These are phyloP conservation scores for Coccinonectria pachysandricola DNA, from an alignment of 2,329 filamentous ascomycete genomes.

Conservation along the genomic window DNA sequence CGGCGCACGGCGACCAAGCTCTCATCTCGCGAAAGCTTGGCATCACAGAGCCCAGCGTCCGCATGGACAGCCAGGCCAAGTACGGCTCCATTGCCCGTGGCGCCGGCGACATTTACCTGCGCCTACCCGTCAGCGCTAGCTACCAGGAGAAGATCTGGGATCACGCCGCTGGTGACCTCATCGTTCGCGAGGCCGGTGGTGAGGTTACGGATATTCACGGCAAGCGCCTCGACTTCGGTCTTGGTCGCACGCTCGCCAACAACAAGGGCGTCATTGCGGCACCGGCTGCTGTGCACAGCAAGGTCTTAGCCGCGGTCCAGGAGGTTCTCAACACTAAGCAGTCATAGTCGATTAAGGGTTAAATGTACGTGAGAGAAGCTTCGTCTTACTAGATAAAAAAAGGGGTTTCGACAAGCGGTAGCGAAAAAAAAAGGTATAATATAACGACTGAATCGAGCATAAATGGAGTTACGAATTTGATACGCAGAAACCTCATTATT, in stretches of 20 bases:
- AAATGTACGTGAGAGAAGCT: too few species aligned
- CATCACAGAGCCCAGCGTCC: conserved; percentile 79
- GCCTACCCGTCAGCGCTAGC: conserved; percentile 71
- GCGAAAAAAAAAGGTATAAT: conserved; percentile 1
- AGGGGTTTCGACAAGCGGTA: too few species aligned
- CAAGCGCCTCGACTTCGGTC: conserved; percentile 74
- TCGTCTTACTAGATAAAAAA: too few species aligned
- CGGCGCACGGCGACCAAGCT: conserved; percentile 77
- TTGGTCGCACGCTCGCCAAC: conserved; percentile 72
- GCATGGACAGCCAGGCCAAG: conserved; percentile 97
- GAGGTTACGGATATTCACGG: conserved; percentile 84
- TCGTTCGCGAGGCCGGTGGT: conserved; percentile 89
- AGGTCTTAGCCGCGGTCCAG: conserved; percentile 74
- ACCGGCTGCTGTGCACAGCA: conserved; percentile 61
- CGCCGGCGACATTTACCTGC: conserved; percentile 87
- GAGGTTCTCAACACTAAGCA: conserved; percentile 50
- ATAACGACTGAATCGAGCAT: too few species aligned
- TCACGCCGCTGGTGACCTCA: conserved; percentile 87
- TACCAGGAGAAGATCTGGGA: conserved; percentile 99
- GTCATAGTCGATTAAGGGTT: conserved; percentile 5
- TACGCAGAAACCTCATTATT: too few species aligned
- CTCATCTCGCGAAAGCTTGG: conserved; percentile 70
- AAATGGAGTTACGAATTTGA: too few species aligned
- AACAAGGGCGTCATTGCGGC: conserved; percentile 95
- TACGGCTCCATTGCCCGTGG: conserved; percentile 92